Base-by-base conservation (phyloP, 176 grass and related monocot species). In the Rhipidocladum racemiflorum region DNA sequence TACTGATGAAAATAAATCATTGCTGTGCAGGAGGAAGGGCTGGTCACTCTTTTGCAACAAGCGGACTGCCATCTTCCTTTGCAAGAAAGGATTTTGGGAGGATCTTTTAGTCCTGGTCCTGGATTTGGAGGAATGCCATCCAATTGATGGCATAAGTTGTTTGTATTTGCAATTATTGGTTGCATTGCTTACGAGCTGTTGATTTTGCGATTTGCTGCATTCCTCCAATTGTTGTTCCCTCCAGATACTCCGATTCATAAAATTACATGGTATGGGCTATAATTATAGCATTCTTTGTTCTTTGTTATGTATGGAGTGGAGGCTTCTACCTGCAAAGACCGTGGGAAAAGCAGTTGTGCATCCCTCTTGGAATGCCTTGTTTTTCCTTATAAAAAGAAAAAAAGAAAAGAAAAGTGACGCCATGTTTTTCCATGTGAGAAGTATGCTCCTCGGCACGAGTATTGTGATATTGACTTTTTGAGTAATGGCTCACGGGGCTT, bases 71-170 rank as follows among this genome's bases (percentile, higher is more conserved):
- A 51, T 80, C 89, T 27, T 79, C 84, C 38, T 72, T 83, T 60
- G 64, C 79, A 65, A 91, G 92, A 83, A 93, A 91, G 73, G 93
- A 99, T 74, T 90, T 87, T 16, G 91, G 93, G 66, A 94, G 89
- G 79, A 91, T 98, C 61, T 93, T 90, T 34, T 93, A 88, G 83
- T n/a, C 15, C 18, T 51, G 29, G 13, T 36, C 27, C 51, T 71
- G 32, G 69, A 81, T 23, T 34, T 66, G 69, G 68, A 70, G 83
- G 68, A 87, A 80, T 69, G 84, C 70, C 87, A 90, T 94, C 84
- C 81, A 77, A 83, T 97, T 89, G 81, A 32, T 85, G 68, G 82
- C 85, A 48, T 75, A 78, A 57, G 36, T 79, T 74, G 75, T 93
- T 84, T 77, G 67, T 83, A 65, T 85, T 91, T 85, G 85, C 91